A percentile compares a stretch with the other conserved stretches of the same genome.
phyloP scores from a whole-genome alignment of 1,139 yeast genomes.

The Hyphopichia burtonii region DNA sequence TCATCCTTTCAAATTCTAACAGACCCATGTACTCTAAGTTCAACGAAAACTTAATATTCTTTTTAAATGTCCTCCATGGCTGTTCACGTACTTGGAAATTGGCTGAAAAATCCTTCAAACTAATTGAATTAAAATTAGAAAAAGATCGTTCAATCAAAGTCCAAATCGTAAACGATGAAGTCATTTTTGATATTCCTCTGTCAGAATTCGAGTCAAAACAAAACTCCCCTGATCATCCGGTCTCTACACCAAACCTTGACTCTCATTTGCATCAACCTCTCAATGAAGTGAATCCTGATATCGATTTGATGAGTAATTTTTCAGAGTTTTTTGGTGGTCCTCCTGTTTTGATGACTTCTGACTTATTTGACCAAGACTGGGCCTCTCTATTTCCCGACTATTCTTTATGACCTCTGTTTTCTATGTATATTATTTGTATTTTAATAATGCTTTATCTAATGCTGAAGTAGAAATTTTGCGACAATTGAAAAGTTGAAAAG shows the following conservation, averaged over 20 bases:
- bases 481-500: no score
- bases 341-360: constrained; percentile 53
- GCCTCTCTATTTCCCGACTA: constrained; percentile 49
- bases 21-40: constrained; percentile 23
- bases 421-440: no score
- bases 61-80: constrained; percentile 36
- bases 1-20: constrained; percentile 37
- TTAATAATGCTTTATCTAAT: no score
- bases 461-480: no score
- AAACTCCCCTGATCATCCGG: neutral
- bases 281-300: neutral
- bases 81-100: constrained; percentile 49
- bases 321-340: constrained; percentile 52
- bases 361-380: constrained; percentile 51
- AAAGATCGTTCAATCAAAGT: constrained; percentile 10
- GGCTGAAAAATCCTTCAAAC: constrained; percentile 45
- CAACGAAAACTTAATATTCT: constrained; percentile 33
- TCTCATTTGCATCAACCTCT: neutral
- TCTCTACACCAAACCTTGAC: neutral
- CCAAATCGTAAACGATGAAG: constrained; percentile 2
- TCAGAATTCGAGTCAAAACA: neutral
- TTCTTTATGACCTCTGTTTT: neutral
- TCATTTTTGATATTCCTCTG: neutral
- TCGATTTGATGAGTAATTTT: constrained; percentile 14
- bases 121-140: constrained; percentile 25